phyloP scores from a whole-genome alignment of 2,329 filamentous ascomycete species.

The Fusarium ramigenum region DNA sequence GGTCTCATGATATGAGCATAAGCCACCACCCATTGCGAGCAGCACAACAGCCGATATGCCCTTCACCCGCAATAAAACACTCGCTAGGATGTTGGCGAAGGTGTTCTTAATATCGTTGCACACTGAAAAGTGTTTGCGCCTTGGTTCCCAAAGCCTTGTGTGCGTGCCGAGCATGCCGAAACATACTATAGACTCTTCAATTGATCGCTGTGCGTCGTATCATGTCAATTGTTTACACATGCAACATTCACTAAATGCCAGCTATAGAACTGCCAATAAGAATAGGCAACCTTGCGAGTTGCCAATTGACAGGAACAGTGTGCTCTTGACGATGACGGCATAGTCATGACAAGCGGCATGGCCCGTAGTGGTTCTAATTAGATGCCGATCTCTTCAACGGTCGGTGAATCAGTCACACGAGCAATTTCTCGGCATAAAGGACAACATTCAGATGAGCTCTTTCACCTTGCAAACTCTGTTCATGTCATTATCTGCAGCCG shows the following conservation, averaged over 20 bases:
- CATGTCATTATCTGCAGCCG: not conserved
- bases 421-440: not conserved
- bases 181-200: rapidly evolving
- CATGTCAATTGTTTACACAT: not conserved
- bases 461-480: not conserved
- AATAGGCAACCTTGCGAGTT: not conserved
- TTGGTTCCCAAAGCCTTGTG: not conserved
- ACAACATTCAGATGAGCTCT: not conserved
- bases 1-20: not conserved
- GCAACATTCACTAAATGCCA: rapidly evolving
- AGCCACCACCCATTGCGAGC: not conserved
- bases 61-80: no score
- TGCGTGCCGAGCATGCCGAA: not conserved
- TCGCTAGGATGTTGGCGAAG: rapidly evolving
- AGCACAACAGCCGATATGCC: rapidly evolving
- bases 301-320: not conserved
- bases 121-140: not conserved
- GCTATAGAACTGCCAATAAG: not conserved
- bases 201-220: not conserved
- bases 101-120: no score
- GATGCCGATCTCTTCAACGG: not conserved
- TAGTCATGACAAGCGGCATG: not conserved
- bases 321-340: not conserved
- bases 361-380: not conserved
- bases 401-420: not conserved